Conservation (phyloP, 306 rosid species). For the Macrotyloma uniflorum region DNA sequence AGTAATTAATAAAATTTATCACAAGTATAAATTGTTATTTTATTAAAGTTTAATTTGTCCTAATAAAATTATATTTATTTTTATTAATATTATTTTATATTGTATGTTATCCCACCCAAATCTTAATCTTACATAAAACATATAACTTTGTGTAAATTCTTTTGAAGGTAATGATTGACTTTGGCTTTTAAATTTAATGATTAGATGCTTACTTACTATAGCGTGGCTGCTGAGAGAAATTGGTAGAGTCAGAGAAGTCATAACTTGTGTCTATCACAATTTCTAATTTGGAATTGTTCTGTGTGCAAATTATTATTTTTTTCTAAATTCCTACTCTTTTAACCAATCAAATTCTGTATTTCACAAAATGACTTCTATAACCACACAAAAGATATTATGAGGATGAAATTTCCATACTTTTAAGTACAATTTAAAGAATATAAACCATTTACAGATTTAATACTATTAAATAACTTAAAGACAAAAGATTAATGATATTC, state of each 20-base stretch:
- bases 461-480: neutral
- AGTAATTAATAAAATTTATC: too few relatives aligned
- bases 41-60: too few relatives aligned
- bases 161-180: slow-evolving; percentile 31
- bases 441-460: neutral
- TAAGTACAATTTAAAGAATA: neutral
- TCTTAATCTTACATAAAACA: too few relatives aligned
- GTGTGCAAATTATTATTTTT: neutral
- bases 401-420: neutral
- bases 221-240: slow-evolving; percentile 43
- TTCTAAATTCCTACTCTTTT: neutral
- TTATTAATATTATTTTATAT: too few relatives aligned
- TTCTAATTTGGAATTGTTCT: neutral
- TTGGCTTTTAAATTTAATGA: slow-evolving; percentile 38
- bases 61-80: neutral
- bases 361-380: neutral
- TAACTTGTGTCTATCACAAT: neutral
- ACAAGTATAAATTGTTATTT: too few relatives aligned
- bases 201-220: slow-evolving; percentile 18
- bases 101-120: too few relatives aligned
- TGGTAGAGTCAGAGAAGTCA: neutral
- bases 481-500: too few relatives aligned
- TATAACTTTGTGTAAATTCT: neutral
- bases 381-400: neutral
- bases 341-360: neutral